Evolutionary conservation across 139 green algal species (phyloP).

Genomic region (Tetradesmus lagerheimii): DNA sequence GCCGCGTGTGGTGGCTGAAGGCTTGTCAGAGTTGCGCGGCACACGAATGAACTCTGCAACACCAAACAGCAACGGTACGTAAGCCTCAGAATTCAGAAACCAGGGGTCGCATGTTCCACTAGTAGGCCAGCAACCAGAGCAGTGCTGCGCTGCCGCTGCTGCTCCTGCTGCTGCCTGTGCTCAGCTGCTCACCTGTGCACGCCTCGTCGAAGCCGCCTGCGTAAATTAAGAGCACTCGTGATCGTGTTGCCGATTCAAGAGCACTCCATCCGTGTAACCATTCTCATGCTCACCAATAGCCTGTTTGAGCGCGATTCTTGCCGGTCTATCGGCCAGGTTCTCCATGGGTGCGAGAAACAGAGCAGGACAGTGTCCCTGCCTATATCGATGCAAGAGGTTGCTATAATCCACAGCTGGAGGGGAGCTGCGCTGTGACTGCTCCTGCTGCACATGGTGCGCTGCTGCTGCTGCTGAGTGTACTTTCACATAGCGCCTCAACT

Average conservation of each 20-base stretch:
- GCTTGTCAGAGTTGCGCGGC: conserved; percentile 46
- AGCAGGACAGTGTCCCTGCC: conserved; percentile 27
- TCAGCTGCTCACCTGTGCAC: conserved; percentile 55
- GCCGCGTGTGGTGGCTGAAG: conserved; percentile 46
- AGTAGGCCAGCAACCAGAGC: too few relatives aligned
- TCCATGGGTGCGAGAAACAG: conserved; percentile 65
- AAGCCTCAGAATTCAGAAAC: too few relatives aligned
- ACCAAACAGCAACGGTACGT: too few relatives aligned
- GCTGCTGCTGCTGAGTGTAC: not conserved
- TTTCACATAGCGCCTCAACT: not conserved
- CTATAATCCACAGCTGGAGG: not conserved
- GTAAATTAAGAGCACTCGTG: not conserved
- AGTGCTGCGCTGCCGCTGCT: not conserved
- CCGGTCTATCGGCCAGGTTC: conserved; percentile 64
- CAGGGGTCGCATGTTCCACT: not conserved
- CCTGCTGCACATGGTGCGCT: not conserved
- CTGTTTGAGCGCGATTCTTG: conserved; percentile 51
- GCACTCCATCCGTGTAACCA: not conserved
- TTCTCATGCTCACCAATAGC: conserved; percentile 45
- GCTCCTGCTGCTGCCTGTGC: not conserved
- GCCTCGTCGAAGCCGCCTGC: conserved; percentile 62
- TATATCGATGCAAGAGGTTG: not conserved
- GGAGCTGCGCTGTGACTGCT: not conserved
- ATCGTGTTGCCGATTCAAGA: not conserved
- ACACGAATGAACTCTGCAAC: conserved; percentile 79